phyloP scores from a whole-genome alignment of 768 basidiomycete genomes.

The Podaxis mareebaensis region DNA sequence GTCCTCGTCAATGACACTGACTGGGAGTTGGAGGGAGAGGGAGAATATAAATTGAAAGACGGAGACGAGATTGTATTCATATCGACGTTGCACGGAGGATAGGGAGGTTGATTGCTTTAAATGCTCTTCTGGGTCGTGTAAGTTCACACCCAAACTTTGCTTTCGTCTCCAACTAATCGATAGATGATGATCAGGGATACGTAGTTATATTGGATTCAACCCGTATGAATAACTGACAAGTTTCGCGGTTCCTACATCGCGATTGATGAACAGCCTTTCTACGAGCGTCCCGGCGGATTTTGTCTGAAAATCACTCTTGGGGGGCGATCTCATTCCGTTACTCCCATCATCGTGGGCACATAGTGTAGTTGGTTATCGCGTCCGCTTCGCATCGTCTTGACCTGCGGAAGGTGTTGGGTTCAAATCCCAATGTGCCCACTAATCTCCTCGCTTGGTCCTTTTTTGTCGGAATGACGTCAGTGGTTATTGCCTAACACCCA shows the following conservation, averaged over 20 bases:
- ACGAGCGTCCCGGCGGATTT: too few species aligned
- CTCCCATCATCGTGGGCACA: conserved; percentile 21
- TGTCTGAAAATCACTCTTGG: too few species aligned
- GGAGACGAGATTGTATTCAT: conserved; percentile 96
- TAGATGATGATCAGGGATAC: not conserved
- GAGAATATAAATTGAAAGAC: conserved; percentile 74
- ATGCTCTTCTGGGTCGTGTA: not conserved
- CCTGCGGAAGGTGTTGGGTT: conserved; percentile 25
- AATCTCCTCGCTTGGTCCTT: not conserved
- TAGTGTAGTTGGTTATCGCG: conserved; percentile 36
- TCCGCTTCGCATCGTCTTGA: conserved; percentile 27
- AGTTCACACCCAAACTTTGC: not conserved
- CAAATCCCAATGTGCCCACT: conserved; percentile 31
- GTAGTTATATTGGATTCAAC: not conserved
- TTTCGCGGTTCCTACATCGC: too few species aligned
- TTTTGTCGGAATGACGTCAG: not conserved
- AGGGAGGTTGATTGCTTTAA: conserved; percentile 15
- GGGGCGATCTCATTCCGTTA: too few species aligned
- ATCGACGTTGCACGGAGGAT: conserved; percentile 93
- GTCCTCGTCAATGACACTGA: conserved; percentile 97
- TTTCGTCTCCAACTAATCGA: not conserved
- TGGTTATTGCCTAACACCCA: not conserved
- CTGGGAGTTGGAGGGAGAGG: conserved; percentile 97
- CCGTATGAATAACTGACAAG: too few species aligned
- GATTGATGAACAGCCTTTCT: too few species aligned